These are phyloP conservation scores for Podaxis sp. DNA, from an alignment of 768 basidiomycete genomes.

Conservation along the genomic window DNA sequence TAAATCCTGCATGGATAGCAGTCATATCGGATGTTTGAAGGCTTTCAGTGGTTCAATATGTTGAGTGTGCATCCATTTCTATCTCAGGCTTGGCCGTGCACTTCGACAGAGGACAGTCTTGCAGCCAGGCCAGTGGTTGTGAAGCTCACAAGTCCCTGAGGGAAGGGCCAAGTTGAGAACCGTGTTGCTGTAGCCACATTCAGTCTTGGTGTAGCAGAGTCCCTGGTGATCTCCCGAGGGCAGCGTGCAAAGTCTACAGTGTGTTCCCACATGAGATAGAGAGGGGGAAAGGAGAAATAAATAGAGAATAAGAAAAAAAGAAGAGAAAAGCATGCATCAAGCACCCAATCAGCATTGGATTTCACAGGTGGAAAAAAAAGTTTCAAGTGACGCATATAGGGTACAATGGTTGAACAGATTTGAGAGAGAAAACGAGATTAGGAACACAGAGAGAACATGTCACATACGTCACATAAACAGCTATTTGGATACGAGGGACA, in stretches of 20 bases:
- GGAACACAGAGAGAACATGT: constrained; percentile 12
- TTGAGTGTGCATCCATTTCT: too few species aligned
- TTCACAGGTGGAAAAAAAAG: neutral
- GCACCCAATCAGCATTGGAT: constrained; percentile 11
- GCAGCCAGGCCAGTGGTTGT: too few species aligned
- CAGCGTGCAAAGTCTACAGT: constrained; percentile 1
- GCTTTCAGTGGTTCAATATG: too few species aligned
- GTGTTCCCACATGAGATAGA: constrained; percentile 16
- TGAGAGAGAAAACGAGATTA: constrained; percentile 9
- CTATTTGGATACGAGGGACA: neutral
- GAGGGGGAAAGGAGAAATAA: constrained; percentile 20
- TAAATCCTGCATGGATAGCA: too few species aligned
- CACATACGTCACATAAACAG: neutral
- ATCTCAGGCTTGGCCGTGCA: too few species aligned
- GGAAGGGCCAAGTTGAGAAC: too few species aligned
- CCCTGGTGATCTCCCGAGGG: constrained; percentile 5
- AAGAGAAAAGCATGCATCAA: constrained; percentile 16
- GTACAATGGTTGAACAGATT: constrained; percentile 10
- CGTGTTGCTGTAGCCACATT: too few species aligned
- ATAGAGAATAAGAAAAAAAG: constrained; percentile 20
- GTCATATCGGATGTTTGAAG: too few species aligned
- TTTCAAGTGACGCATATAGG: constrained; percentile 9
- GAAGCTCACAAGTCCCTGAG: too few species aligned
- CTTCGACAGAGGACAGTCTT: too few species aligned
- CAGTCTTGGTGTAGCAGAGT: constrained; percentile 1